phyloP scores from a whole-genome alignment of 345 rosid genomes.

The Syzygium grande region DNA sequence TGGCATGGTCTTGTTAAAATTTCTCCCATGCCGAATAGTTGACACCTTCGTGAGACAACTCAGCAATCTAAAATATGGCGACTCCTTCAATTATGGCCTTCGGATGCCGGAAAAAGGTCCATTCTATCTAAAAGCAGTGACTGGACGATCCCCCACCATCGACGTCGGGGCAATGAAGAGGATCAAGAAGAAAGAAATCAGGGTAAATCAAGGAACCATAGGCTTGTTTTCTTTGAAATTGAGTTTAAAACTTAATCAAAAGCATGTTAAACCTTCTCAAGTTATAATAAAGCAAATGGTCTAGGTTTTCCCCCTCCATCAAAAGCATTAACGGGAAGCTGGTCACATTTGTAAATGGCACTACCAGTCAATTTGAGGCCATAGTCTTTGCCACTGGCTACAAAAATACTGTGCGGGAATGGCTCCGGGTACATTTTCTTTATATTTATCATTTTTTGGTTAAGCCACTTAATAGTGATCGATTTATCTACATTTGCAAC shows the following conservation, averaged over 20 bases:
- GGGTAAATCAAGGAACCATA: neutral
- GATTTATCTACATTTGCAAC: neutral
- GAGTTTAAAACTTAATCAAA: neutral
- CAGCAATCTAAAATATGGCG: constrained; percentile 1
- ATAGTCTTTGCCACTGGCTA: constrained; percentile 56
- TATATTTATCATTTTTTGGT: neutral
- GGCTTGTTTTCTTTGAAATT: no score
- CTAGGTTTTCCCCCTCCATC: constrained; percentile 25
- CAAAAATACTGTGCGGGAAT: constrained; percentile 27
- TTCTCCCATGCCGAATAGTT: constrained; percentile 2
- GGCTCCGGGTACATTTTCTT: constrained; percentile 40
- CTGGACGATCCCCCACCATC: constrained; percentile 42
- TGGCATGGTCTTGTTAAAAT: constrained; percentile 14
- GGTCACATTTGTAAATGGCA: constrained; percentile 21
- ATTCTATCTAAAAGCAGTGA: constrained; percentile 17
- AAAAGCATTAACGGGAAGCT: constrained; percentile 12
- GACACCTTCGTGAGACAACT: constrained; percentile 1
- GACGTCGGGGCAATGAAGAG: constrained; percentile 36
- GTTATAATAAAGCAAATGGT: neutral
- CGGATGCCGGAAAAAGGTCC: constrained; percentile 28
- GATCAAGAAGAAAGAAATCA: constrained; percentile 27
- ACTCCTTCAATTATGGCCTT: constrained; percentile 22
- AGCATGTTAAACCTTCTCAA: neutral
- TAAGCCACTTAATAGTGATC: neutral
- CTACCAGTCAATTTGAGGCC: constrained; percentile 11